phyloP scores from a whole-genome alignment of 495 filamentous ascomycete species.

The Neurospora discreta region DNA sequence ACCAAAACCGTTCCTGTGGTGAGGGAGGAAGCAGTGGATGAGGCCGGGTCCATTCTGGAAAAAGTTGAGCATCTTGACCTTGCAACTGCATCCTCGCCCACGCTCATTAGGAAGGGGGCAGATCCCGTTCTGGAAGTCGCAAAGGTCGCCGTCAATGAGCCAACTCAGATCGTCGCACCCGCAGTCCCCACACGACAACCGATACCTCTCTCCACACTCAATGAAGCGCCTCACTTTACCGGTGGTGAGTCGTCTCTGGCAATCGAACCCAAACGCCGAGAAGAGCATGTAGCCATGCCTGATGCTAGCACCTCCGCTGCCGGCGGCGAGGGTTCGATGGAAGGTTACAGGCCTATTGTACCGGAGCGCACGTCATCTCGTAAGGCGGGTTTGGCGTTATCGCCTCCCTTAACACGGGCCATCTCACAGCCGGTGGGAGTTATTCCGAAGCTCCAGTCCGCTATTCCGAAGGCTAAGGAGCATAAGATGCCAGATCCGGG shows the following conservation, averaged over 20 bases:
- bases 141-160: constrained; percentile 3
- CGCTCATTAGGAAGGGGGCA: constrained; percentile 4
- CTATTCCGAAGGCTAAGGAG: constrained; percentile 24
- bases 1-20: constrained; percentile 6
- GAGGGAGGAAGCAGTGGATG: constrained; percentile 5
- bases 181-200: not conserved
- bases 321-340: constrained; percentile 5
- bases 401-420: constrained; percentile 57
- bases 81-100: constrained; percentile 39
- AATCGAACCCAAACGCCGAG: constrained; percentile 36
- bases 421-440: constrained; percentile 53
- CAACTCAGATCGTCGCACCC: not conserved
- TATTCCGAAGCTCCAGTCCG: constrained; percentile 22
- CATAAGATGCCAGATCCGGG: constrained; percentile 22
- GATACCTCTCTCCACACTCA: not conserved
- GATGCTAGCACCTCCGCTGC: constrained; percentile 11
- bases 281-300: constrained; percentile 24
- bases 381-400: constrained; percentile 33
- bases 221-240: not conserved
- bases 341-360: constrained; percentile 5
- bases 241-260: constrained; percentile 21
- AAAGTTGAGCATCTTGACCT: constrained; percentile 63
- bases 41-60: constrained; percentile 27
- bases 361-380: constrained; percentile 33
- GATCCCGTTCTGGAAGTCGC: not conserved